Evolutionary conservation across 768 basidiomycete genomes (phyloP).

Genomic region (Xanthoconium purpureum): DNA sequence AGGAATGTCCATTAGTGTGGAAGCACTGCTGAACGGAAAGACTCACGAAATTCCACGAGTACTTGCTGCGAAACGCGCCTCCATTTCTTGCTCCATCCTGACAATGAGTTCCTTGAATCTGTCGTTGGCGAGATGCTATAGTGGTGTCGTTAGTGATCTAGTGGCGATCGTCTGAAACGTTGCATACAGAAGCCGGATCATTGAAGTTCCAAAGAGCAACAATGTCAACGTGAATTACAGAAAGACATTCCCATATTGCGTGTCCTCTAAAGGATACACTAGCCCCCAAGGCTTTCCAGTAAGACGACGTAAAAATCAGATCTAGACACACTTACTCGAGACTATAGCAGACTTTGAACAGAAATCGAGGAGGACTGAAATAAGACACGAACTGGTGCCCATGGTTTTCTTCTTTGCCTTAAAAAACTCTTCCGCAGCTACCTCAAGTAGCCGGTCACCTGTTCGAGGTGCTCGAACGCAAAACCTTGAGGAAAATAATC

Average conservation of each 20-base stretch:
- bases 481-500: background rate
- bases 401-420: background rate
- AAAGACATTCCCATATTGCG: background rate
- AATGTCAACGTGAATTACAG: background rate
- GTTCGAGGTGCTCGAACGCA: background rate
- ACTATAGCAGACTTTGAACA: background rate
- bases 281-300: background rate
- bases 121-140: too few relatives aligned
- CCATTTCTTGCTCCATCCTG: too few relatives aligned
- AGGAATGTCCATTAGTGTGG: too few relatives aligned
- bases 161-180: background rate
- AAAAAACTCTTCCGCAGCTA: constrained; percentile 1
- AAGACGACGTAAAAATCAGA: background rate
- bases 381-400: background rate
- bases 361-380: too few relatives aligned
- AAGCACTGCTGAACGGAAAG: too few relatives aligned
- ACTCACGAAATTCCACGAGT: too few relatives aligned
- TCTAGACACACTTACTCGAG: background rate
- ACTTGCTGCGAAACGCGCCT: too few relatives aligned
- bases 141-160: background rate
- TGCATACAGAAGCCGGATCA: background rate
- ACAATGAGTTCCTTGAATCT: background rate
- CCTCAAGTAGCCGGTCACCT: background rate
- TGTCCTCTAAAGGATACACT: background rate
- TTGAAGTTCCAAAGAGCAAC: background rate